These are phyloP conservation scores for Picochlorum costavermella DNA, from an alignment of 139 green algal genomes.

Conservation along the genomic window DNA sequence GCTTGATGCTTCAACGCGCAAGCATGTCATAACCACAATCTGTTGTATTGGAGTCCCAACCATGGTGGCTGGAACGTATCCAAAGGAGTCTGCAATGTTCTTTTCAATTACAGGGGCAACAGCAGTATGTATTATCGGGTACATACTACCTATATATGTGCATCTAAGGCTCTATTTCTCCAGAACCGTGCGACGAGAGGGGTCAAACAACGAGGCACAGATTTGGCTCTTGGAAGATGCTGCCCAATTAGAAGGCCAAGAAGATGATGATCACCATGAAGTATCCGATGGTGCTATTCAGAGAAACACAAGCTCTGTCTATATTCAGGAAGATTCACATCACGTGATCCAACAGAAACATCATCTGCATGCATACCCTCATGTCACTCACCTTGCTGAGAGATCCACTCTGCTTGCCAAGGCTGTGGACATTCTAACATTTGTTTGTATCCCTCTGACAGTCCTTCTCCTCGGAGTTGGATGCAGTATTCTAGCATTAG, in stretches of 20 bases:
- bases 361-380: no score
- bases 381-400: no score
- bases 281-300: no score
- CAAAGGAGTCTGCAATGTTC: conserved; percentile 39
- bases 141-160: conserved; percentile 37
- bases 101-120: conserved; percentile 40
- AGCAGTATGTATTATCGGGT: conserved; percentile 37
- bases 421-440: no score
- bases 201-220: not conserved
- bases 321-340: no score
- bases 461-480: no score
- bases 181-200: not conserved
- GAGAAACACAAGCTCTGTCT: no score
- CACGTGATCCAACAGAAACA: no score
- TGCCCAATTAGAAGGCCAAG: not conserved
- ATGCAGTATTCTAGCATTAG: no score
- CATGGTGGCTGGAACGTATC: conserved; percentile 35
- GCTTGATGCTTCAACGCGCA: conserved; percentile 34
- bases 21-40: conserved; percentile 40
- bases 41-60: conserved; percentile 23
- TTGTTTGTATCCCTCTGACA: no score
- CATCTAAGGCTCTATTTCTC: conserved; percentile 29
- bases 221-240: not conserved
- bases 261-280: not conserved
- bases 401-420: no score